A percentile compares a stretch with the other conserved stretches of the same genome.
Conservation (phyloP, 352 stramenopile genomes). For the Globisporangium ultimum region DNA sequence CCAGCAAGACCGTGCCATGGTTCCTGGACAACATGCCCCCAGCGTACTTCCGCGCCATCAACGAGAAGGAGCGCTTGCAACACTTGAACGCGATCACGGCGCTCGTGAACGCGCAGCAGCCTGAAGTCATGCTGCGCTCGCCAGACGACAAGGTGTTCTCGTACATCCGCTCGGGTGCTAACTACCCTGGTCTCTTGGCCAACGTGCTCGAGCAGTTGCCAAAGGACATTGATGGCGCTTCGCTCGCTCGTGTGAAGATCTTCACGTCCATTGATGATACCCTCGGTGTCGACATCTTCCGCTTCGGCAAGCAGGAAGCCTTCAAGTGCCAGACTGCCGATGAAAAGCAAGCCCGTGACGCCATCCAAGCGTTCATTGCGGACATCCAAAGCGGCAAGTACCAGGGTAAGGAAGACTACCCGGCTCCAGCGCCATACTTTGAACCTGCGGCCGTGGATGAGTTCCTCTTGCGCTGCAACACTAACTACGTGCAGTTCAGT, state of each 20-base stretch:
- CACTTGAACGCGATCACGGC: constrained; percentile 88
- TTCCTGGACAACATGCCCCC: constrained; percentile 89
- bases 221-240: constrained; percentile 52
- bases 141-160: constrained; percentile 71
- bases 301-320: constrained; percentile 70
- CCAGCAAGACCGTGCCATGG: constrained; percentile 77
- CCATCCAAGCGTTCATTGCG: constrained; percentile 65
- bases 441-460: constrained; percentile 57
- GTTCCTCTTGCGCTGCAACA: constrained; percentile 69
- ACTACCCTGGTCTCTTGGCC: constrained; percentile 70
- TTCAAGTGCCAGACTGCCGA: constrained; percentile 58
- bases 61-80: constrained; percentile 78
- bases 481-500: constrained; percentile 83
- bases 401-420: constrained; percentile 43
- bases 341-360: constrained; percentile 51
- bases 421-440: constrained; percentile 49
- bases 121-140: constrained; percentile 81
- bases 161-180: constrained; percentile 77
- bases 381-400: constrained; percentile 80
- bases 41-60: constrained; percentile 87
- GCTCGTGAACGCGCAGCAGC: constrained; percentile 69
- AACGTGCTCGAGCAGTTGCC: constrained; percentile 73
- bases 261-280: constrained; percentile 86
- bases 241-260: constrained; percentile 86
- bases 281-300: constrained; percentile 85